These are phyloP conservation scores for Aspergillus fumigatus DNA, from an alignment of 2,329 filamentous ascomycete species.

Conservation along the genomic window DNA sequence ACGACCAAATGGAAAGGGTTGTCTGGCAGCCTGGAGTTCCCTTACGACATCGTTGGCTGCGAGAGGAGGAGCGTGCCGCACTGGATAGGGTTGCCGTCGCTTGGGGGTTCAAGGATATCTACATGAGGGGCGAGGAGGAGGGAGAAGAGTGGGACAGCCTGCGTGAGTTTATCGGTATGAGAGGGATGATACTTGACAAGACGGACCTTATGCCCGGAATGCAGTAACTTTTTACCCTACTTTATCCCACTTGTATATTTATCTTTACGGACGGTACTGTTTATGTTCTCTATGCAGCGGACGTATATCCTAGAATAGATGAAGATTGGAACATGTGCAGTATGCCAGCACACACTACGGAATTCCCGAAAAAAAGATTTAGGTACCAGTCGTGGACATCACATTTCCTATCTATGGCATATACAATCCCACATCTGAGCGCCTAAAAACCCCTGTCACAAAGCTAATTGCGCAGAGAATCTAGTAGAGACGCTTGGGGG, in stretches of 20 bases:
- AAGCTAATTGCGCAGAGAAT: constrained; percentile 27
- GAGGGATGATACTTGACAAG: constrained; percentile 85
- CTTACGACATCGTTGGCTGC: constrained; percentile 74
- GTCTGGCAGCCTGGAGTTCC: constrained; percentile 83
- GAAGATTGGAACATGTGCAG: too few relatives aligned
- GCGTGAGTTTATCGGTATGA: constrained; percentile 73
- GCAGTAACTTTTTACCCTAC: constrained; percentile 48
- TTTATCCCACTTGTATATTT: background rate
- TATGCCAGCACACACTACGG: too few relatives aligned
- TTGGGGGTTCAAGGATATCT: constrained; percentile 84
- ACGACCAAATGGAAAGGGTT: constrained; percentile 92
- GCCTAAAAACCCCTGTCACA: constrained; percentile 23
- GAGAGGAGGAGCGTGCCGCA: constrained; percentile 84
- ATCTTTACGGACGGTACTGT: constrained; percentile 2
- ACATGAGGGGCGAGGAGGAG: constrained; percentile 81
- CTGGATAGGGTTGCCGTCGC: constrained; percentile 80
- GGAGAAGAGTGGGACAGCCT: constrained; percentile 85
- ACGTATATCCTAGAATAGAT: constrained; percentile 1
- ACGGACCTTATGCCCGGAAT: constrained; percentile 91
- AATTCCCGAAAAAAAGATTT: constrained; percentile 1
- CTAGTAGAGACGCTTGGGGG: constrained; percentile 97
- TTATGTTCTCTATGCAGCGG: background rate
- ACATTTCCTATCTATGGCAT: constrained; percentile 31
- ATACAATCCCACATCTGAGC: constrained; percentile 23
- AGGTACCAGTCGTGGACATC: constrained; percentile 30